A percentile compares a stretch with the other conserved stretches of the same genome.
These are phyloP conservation scores for Globisporangium canariense DNA, from an alignment of 352 stramenopile species.

Conservation along the genomic window DNA sequence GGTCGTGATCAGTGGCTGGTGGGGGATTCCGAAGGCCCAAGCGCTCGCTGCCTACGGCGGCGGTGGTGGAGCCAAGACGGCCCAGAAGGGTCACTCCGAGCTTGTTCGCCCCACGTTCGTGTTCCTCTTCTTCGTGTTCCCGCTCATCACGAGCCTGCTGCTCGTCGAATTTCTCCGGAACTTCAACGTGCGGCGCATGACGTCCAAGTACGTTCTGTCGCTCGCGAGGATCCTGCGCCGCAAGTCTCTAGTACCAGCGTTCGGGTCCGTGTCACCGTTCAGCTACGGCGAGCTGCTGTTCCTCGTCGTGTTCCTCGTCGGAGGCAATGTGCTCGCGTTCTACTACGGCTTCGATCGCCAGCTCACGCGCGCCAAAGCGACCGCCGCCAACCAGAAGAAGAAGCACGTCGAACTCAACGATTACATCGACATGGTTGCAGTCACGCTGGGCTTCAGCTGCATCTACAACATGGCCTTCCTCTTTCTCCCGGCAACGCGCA, in stretches of 20 bases:
- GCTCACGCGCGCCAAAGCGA: background rate
- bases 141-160: conserved; percentile 33
- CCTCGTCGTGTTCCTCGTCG: conserved; percentile 21
- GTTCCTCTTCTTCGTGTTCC: conserved; percentile 36
- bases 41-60: background rate
- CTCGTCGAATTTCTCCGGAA: conserved; percentile 37
- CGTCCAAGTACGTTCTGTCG: conserved; percentile 26
- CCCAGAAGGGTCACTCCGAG: conserved; percentile 19
- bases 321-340: conserved; percentile 27
- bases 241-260: conserved; percentile 23
- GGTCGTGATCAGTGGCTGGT: conserved; percentile 11
- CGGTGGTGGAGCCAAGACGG: background rate
- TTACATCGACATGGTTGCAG: conserved; percentile 28
- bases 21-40: conserved; percentile 12
- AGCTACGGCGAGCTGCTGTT: conserved; percentile 45
- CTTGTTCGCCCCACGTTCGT: conserved; percentile 60
- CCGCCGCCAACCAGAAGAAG: conserved; percentile 2
- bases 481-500: conserved; percentile 36
- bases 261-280: conserved; percentile 25
- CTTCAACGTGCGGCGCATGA: conserved; percentile 35
- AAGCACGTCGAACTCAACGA: conserved; percentile 15
- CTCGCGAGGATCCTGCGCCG: conserved; percentile 36
- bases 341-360: conserved; percentile 22
- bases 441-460: conserved; percentile 36
- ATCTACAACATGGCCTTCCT: conserved; percentile 53